phyloP scores from a whole-genome alignment of 2,329 filamentous ascomycete species.

The Aspergillus neoniger region DNA sequence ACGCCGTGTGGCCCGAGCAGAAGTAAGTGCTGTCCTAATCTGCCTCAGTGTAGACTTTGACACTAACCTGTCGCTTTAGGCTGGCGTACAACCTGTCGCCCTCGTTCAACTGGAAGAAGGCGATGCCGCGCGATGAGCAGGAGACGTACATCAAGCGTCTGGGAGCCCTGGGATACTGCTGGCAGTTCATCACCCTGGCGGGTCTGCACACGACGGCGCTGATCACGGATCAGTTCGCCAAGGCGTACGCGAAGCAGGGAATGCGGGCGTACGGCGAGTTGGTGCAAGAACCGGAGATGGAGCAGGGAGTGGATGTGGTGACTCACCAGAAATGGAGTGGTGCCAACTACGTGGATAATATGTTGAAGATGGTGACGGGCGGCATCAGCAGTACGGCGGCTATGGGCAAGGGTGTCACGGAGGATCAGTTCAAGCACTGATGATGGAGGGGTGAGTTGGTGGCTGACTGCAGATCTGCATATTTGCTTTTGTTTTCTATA shows the following conservation, averaged over 20 bases:
- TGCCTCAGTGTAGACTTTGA: neutral
- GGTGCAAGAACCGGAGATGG: constrained; percentile 97
- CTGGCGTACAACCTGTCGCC: constrained; percentile 98
- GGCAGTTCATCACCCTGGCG: constrained; percentile 99
- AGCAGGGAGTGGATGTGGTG: constrained; percentile 84
- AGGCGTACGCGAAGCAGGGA: constrained; percentile 75
- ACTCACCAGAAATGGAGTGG: constrained; percentile 99
- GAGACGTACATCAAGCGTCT: constrained; percentile 96
- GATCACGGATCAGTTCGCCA: constrained; percentile 84
- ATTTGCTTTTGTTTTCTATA: neutral
- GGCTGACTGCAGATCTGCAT: neutral
- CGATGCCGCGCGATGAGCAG: constrained; percentile 88
- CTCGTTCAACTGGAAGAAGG: constrained; percentile 99
- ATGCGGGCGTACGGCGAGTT: constrained; percentile 98
- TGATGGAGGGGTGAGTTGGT: neutral
- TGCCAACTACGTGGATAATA: constrained; percentile 88
- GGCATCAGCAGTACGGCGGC: constrained; percentile 89
- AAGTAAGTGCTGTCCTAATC: constrained; percentile 63
- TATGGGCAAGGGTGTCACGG: constrained; percentile 97
- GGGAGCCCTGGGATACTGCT: constrained; percentile 88
- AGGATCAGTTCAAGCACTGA: constrained; percentile 82
- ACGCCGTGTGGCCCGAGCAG: constrained; percentile 92
- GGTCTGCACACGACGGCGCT: constrained; percentile 94
- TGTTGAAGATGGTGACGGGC: constrained; percentile 96
- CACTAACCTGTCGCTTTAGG: constrained; percentile 48